These are phyloP conservation scores for Fagopyrum tataricum DNA, from an alignment of 148 eudicot species.

Conservation along the genomic window DNA sequence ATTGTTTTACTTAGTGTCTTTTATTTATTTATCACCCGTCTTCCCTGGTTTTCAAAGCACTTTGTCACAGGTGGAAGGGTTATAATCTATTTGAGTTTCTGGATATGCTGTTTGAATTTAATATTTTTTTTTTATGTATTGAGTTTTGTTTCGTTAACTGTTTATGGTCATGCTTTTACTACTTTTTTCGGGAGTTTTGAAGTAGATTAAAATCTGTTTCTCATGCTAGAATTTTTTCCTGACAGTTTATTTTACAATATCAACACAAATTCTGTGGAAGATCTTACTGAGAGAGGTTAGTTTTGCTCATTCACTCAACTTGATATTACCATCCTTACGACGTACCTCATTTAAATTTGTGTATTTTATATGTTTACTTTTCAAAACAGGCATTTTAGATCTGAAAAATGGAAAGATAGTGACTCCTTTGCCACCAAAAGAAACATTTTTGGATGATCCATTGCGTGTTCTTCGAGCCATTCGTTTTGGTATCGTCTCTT, in stretches of 20 bases:
- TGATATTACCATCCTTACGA: background rate
- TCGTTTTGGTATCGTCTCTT: conserved; percentile 60
- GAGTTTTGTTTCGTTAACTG: background rate
- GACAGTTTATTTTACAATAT: conserved; percentile 93
- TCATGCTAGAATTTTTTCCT: conserved; percentile 1
- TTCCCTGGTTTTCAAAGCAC: background rate
- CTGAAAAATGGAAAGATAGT: conserved; percentile 82
- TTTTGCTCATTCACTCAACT: conserved; percentile 1
- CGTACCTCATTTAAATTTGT: background rate
- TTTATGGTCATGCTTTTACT: background rate
- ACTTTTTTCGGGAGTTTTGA: background rate
- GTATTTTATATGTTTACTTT: conserved; percentile 7
- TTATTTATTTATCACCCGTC: background rate
- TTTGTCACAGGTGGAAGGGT: background rate
- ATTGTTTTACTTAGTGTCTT: background rate
- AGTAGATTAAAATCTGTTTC: conserved; percentile 4
- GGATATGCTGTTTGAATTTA: background rate
- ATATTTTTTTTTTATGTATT: background rate
- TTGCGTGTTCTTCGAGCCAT: conserved; percentile 94
- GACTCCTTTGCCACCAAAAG: conserved; percentile 88
- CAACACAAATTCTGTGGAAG: conserved; percentile 74
- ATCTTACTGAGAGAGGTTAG: conserved; percentile 79
- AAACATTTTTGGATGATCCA: conserved; percentile 96
- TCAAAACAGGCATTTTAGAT: conserved; percentile 57
- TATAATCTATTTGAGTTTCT: background rate